These are phyloP conservation scores for Diplosphaera chodatii DNA, from an alignment of 139 green algal species.

Conservation along the genomic window DNA sequence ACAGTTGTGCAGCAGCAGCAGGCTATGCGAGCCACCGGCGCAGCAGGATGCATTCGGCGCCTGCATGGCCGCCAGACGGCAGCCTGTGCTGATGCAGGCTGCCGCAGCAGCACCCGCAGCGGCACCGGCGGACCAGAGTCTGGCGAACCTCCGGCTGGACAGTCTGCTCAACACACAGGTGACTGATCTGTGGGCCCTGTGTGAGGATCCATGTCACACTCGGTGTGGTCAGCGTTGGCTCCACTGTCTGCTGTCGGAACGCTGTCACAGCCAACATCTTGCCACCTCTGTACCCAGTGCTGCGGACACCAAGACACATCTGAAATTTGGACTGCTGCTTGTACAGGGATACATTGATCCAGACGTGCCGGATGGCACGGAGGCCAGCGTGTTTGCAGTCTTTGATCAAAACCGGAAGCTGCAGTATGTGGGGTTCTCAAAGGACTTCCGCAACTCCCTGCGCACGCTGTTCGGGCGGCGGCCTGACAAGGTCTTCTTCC, in stretches of 20 bases:
- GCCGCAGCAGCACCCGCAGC: neutral
- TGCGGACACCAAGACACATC: no score
- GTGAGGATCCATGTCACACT: no score
- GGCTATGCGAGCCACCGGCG: neutral
- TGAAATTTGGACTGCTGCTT: neutral
- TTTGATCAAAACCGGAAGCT: slow-evolving; percentile 75
- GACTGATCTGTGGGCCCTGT: no score
- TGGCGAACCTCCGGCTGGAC: slow-evolving; percentile 12
- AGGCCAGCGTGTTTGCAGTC: slow-evolving; percentile 77
- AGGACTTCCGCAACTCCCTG: slow-evolving; percentile 72
- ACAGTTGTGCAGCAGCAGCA: no score
- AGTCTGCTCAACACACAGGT: slow-evolving; percentile 27
- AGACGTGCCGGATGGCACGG: slow-evolving; percentile 25
- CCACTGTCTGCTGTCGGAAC: no score
- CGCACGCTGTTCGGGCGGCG: slow-evolving; percentile 68
- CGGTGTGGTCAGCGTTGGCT: no score
- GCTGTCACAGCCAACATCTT: no score
- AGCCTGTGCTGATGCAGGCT: neutral
- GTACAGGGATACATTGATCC: slow-evolving; percentile 45
- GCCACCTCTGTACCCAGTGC: no score
- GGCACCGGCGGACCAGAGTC: neutral
- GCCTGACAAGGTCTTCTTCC: slow-evolving; percentile 77
- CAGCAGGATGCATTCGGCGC: neutral
- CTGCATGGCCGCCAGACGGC: neutral
- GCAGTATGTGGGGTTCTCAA: slow-evolving; percentile 89